Conservation (phyloP, 1,139 yeast genomes). For the Candida glucosophila region DNA sequence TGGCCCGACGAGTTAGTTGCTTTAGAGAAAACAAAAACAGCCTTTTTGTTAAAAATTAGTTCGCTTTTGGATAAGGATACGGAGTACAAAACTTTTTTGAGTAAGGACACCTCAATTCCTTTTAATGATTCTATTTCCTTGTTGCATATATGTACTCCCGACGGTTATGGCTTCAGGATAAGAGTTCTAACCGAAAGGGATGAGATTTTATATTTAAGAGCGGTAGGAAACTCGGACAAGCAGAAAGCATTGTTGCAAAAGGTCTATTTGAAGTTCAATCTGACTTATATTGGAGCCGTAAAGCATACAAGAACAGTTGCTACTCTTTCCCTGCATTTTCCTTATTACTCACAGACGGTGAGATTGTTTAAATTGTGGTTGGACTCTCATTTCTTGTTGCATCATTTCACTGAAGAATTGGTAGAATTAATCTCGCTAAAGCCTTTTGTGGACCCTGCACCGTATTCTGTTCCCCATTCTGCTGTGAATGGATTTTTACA, state of each 20-base stretch:
- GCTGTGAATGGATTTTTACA: slow-evolving; percentile 76
- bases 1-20: slow-evolving; percentile 95
- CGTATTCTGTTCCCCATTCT: slow-evolving; percentile 72
- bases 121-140: slow-evolving; percentile 51
- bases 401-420: slow-evolving; percentile 68
- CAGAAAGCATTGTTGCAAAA: slow-evolving; percentile 54
- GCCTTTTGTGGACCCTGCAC: slow-evolving; percentile 82
- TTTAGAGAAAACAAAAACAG: slow-evolving; percentile 82
- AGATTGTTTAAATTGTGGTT: slow-evolving; percentile 86
- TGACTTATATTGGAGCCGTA: slow-evolving; percentile 58
- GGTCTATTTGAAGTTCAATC: slow-evolving; percentile 56
- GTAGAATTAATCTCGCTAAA: slow-evolving; percentile 76
- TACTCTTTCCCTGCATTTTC: slow-evolving; percentile 64
- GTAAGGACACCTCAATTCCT: slow-evolving; percentile 60
- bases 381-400: slow-evolving; percentile 56
- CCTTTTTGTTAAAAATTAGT: slow-evolving; percentile 69
- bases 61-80: slow-evolving; percentile 47
- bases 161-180: slow-evolving; percentile 76
- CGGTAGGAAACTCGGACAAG: slow-evolving; percentile 54
- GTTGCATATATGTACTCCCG: slow-evolving; percentile 67
- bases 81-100: slow-evolving; percentile 47
- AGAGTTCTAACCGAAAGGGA: slow-evolving; percentile 77
- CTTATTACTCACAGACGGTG: slow-evolving; percentile 70
- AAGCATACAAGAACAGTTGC: slow-evolving; percentile 76
- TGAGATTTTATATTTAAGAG: slow-evolving; percentile 62